Evolutionary conservation across 306 rosid species (phyloP).

Genomic region (Malus sylvestris): DNA sequence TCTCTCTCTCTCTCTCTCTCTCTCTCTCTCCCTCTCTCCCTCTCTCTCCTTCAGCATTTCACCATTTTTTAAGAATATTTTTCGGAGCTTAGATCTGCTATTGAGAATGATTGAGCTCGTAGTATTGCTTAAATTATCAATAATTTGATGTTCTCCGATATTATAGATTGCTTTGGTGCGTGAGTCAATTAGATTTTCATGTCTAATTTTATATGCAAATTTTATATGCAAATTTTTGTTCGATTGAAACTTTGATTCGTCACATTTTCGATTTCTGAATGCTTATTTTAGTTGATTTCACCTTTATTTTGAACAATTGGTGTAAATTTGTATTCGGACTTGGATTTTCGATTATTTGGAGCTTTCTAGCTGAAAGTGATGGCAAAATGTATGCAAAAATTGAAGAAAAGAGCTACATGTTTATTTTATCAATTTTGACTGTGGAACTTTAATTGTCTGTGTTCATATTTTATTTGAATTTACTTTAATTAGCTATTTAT

Average conservation of each 20-base stretch:
- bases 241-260: not conserved
- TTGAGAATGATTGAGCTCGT: constrained; percentile 25
- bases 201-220: not conserved
- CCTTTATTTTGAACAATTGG: not conserved
- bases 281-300: not conserved
- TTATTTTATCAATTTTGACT: not conserved
- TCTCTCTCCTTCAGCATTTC: not conserved
- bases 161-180: constrained; percentile 57
- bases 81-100: constrained; percentile 35
- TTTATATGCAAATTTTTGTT: not conserved
- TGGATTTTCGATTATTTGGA: not conserved
- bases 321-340: not conserved
- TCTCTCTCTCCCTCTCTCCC: constrained; percentile 6
- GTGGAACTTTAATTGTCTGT: not conserved
- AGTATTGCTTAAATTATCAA: constrained; percentile 19
- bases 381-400: not conserved
- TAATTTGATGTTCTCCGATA: constrained; percentile 48
- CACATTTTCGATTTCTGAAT: not conserved
- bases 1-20: constrained; percentile 11
- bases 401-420: not conserved
- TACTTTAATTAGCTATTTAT: not conserved
- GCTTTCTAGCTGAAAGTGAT: not conserved
- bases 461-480: not conserved
- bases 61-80: not conserved
- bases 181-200: constrained; percentile 5